A percentile compares a stretch with the other conserved stretches of the same genome.
These are phyloP conservation scores for Chaetothyriales sp. DNA, from an alignment of 2,329 filamentous ascomycete genomes.

Conservation along the genomic window DNA sequence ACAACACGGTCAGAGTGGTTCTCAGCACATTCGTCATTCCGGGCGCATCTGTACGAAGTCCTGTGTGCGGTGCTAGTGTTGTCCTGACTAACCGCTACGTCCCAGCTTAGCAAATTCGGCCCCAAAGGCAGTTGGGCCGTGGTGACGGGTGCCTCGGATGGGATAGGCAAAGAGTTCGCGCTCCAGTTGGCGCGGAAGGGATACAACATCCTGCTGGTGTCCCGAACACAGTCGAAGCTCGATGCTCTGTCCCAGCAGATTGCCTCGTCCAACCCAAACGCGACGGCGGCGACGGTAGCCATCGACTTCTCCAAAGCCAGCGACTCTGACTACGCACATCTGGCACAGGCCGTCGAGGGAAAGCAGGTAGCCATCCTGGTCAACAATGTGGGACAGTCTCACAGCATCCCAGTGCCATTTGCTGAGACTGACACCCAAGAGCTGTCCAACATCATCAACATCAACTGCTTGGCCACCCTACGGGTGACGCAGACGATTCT, in stretches of 20 bases:
- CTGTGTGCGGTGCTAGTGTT: not conserved
- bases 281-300: conserved; percentile 63
- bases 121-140: conserved; percentile 87
- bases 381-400: conserved; percentile 94
- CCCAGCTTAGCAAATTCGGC: conserved; percentile 74
- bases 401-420: conserved; percentile 85
- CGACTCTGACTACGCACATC: conserved; percentile 63
- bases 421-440: conserved; percentile 64
- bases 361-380: conserved; percentile 77
- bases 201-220: conserved; percentile 90
- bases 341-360: conserved; percentile 54
- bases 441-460: conserved; percentile 77
- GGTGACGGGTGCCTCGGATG: conserved; percentile 89
- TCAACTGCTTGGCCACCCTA: conserved; percentile 87
- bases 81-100: conserved; percentile 6
- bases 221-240: conserved; percentile 88
- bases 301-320: conserved; percentile 73
- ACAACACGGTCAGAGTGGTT: conserved; percentile 49
- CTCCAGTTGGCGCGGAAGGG: conserved; percentile 78
- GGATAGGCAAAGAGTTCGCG: conserved; percentile 91
- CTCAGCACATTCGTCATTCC: conserved; percentile 55
- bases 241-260: conserved; percentile 64
- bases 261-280: conserved; percentile 50
- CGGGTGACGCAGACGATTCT: conserved; percentile 75
- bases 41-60: conserved; percentile 33